phyloP scores from a whole-genome alignment of 352 stramenopile genomes.

The Phytophthora quininea region DNA sequence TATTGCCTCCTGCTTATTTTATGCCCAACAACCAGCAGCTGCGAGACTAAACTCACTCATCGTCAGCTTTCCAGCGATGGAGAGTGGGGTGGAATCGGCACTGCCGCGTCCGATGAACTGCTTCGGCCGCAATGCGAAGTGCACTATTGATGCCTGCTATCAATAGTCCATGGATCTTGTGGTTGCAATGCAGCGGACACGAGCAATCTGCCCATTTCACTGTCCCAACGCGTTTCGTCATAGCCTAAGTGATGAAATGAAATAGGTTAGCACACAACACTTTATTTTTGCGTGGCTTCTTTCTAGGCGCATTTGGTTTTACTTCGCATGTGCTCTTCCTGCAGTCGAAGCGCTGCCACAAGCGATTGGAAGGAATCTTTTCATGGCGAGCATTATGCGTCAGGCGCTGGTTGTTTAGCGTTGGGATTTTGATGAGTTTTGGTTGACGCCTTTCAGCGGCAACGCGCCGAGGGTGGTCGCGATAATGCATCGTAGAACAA shows the following conservation, averaged over 20 bases:
- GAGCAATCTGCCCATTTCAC: constrained; percentile 36
- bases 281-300: constrained; percentile 2
- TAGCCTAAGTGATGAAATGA: constrained; percentile 44
- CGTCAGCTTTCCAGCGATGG: constrained; percentile 38
- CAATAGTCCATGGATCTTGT: constrained; percentile 48
- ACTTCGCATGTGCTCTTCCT: constrained; percentile 17
- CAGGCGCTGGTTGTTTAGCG: constrained; percentile 11
- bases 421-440: not conserved
- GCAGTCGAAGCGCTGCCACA: constrained; percentile 10
- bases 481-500: constrained; percentile 22
- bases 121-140: constrained; percentile 20
- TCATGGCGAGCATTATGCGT: not conserved
- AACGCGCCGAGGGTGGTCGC: constrained; percentile 12
- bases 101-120: constrained; percentile 26
- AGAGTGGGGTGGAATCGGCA: constrained; percentile 40
- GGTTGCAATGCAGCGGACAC: constrained; percentile 20
- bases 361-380: not conserved
- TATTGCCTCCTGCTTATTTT: constrained; percentile 49
- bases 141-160: constrained; percentile 47
- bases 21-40: constrained; percentile 37
- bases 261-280: constrained; percentile 38
- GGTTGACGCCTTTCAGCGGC: constrained; percentile 7
- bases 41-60: constrained; percentile 26
- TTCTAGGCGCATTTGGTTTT: constrained; percentile 7
- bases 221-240: constrained; percentile 34